These are phyloP conservation scores for Lachancea dasiensis DNA, from an alignment of 805 yeast species.

Conservation along the genomic window DNA sequence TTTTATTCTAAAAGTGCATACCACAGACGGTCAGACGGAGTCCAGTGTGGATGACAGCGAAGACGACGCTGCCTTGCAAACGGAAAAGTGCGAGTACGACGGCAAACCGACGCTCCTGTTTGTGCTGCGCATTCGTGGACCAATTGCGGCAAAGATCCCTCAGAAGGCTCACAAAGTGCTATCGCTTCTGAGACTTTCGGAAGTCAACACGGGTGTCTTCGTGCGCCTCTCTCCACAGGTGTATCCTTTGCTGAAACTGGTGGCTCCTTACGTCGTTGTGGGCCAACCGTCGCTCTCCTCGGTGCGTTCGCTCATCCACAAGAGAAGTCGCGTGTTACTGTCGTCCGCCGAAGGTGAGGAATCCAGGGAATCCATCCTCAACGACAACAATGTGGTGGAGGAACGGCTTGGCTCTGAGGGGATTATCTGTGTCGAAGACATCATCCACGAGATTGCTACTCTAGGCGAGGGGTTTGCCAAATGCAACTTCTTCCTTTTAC, in stretches of 20 bases:
- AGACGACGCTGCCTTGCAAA: slow-evolving; percentile 22
- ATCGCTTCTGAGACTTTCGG: slow-evolving; percentile 52
- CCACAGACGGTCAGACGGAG: slow-evolving; percentile 8
- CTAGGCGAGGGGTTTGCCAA: slow-evolving; percentile 60
- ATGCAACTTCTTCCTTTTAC: slow-evolving; percentile 57
- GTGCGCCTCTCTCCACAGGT: slow-evolving; percentile 56
- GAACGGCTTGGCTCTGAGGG: slow-evolving; percentile 65
- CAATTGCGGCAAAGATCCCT: slow-evolving; percentile 60
- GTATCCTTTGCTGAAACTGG: slow-evolving; percentile 56
- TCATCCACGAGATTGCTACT: slow-evolving; percentile 61
- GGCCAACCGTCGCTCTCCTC: slow-evolving; percentile 72
- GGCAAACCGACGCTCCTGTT: slow-evolving; percentile 50
- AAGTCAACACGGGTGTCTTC: slow-evolving; percentile 64
- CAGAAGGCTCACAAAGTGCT: slow-evolving; percentile 55
- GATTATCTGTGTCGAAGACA: slow-evolving; percentile 73
- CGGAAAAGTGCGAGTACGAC: slow-evolving; percentile 33
- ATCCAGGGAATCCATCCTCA: slow-evolving; percentile 44
- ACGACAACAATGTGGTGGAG: slow-evolving; percentile 71
- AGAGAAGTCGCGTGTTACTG: slow-evolving; percentile 57
- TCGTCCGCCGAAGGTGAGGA: slow-evolving; percentile 31
- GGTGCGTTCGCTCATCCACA: slow-evolving; percentile 66
- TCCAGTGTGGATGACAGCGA: slow-evolving; percentile 22
- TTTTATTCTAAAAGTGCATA: slow-evolving; percentile 29
- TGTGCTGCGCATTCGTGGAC: slow-evolving; percentile 63
- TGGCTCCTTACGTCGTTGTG: slow-evolving; percentile 66